phyloP scores from a whole-genome alignment of 1,284 basidiomycete genomes.

The Cerrena zonata region DNA sequence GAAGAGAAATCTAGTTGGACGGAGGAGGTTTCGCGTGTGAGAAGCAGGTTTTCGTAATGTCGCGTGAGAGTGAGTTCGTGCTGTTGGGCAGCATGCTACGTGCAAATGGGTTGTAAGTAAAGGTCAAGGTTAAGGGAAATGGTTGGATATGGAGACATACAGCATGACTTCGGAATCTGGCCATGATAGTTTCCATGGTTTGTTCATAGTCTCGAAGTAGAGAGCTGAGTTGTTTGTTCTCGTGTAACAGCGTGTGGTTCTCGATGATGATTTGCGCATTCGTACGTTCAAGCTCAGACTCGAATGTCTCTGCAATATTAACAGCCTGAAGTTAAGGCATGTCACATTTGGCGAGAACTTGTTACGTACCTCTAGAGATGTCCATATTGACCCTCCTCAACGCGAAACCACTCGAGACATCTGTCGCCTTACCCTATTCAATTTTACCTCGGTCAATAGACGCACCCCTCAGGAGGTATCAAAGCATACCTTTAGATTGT shows the following conservation, averaged over 20 bases:
- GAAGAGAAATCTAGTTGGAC: slow-evolving; percentile 55
- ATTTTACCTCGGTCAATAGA: slow-evolving; percentile 17
- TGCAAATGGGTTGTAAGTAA: slow-evolving; percentile 8
- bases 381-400: slow-evolving; percentile 91
- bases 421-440: slow-evolving; percentile 70
- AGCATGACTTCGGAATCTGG: slow-evolving; percentile 88
- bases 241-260: slow-evolving; percentile 86
- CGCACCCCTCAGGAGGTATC: neutral
- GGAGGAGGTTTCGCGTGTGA: slow-evolving; percentile 62
- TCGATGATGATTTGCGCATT: slow-evolving; percentile 90
- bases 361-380: slow-evolving; percentile 69
- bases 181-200: slow-evolving; percentile 94
- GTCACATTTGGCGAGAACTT: slow-evolving; percentile 1
- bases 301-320: slow-evolving; percentile 70
- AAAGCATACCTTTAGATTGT: slow-evolving; percentile 69
- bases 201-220: slow-evolving; percentile 92
- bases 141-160: slow-evolving; percentile 51
- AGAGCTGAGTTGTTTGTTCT: slow-evolving; percentile 87
- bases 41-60: slow-evolving; percentile 87
- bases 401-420: slow-evolving; percentile 74
- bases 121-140: neutral
- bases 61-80: slow-evolving; percentile 85
- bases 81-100: slow-evolving; percentile 80
- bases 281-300: slow-evolving; percentile 85
- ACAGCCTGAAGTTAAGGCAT: neutral